phyloP scores from a whole-genome alignment of 495 filamentous ascomycete species.

The Oleoguttula mirabilis region DNA sequence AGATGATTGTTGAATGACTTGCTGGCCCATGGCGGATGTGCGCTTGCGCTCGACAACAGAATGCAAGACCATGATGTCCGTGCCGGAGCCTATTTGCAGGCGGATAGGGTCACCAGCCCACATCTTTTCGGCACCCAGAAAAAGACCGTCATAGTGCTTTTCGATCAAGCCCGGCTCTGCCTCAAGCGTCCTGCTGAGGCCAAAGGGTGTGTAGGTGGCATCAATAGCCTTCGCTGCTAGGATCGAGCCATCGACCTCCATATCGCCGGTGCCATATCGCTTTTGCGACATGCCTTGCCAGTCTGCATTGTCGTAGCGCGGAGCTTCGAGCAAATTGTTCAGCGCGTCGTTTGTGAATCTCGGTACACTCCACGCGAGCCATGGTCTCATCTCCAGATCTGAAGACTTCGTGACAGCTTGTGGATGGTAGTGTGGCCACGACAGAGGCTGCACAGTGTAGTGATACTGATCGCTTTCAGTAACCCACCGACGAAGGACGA shows the following conservation, averaged over 20 bases:
- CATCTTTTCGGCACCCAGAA: conserved; percentile 50
- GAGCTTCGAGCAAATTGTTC: conserved; percentile 22
- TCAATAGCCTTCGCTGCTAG: conserved; percentile 48
- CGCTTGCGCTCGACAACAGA: conserved; percentile 29
- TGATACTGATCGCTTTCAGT: conserved; percentile 21
- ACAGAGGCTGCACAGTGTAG: conserved; percentile 42
- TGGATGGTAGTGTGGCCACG: conserved; percentile 35
- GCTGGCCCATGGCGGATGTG: conserved; percentile 8
- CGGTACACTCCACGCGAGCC: conserved; percentile 53
- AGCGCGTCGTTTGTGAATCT: conserved; percentile 24
- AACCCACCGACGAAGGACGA: conserved; percentile 32
- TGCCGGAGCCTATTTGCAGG: conserved; percentile 31
- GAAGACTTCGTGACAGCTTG: conserved; percentile 27
- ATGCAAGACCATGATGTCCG: conserved; percentile 42
- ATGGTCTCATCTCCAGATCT: conserved; percentile 39
- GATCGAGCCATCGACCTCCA: conserved; percentile 50
- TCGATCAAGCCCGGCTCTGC: conserved; percentile 30
- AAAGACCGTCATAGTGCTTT: conserved; percentile 44
- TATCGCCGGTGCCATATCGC: conserved; percentile 34
- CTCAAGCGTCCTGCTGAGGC: conserved; percentile 31
- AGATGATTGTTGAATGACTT: conserved; percentile 11
- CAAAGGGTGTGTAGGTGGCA: conserved; percentile 42
- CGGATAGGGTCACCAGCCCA: conserved; percentile 49
- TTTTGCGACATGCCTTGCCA: conserved; percentile 38
- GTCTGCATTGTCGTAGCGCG: conserved; percentile 38